phyloP scores from a whole-genome alignment of 2,329 filamentous ascomycete species.

The Fusarium sacchari region DNA sequence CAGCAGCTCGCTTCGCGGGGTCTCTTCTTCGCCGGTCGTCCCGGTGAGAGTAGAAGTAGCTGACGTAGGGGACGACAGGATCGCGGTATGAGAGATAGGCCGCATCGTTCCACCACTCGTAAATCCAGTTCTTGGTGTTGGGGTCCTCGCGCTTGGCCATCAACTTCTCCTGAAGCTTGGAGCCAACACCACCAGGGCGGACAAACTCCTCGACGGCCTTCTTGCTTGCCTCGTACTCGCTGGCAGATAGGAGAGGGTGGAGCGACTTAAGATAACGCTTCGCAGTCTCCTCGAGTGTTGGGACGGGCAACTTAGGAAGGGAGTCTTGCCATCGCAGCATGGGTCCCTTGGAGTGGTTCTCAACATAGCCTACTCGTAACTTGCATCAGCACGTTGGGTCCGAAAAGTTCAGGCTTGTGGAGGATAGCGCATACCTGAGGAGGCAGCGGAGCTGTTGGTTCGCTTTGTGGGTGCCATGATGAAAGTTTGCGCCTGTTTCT shows the following conservation, averaged over 20 bases:
- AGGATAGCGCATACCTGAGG: conserved; percentile 54
- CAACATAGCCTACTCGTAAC: conserved; percentile 72
- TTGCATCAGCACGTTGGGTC: conserved; percentile 27
- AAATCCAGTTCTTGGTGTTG: conserved; percentile 90
- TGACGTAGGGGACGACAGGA: conserved; percentile 96
- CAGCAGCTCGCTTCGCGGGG: conserved; percentile 91
- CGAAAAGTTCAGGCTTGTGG: background rate
- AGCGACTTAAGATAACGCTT: conserved; percentile 83
- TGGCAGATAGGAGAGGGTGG: conserved; percentile 74
- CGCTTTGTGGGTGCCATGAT: conserved; percentile 65
- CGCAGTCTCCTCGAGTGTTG: conserved; percentile 83
- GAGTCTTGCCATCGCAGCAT: conserved; percentile 90
- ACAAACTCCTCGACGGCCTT: conserved; percentile 90
- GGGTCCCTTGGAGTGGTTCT: conserved; percentile 80
- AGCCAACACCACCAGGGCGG: conserved; percentile 83
- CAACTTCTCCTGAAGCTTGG: conserved; percentile 88
- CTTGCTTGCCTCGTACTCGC: conserved; percentile 77
- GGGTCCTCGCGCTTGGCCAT: conserved; percentile 82
- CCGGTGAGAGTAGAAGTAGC: conserved; percentile 98
- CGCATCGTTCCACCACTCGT: conserved; percentile 97
- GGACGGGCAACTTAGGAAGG: conserved; percentile 81
- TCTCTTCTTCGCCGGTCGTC: conserved; percentile 90
- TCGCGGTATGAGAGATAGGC: conserved; percentile 95
- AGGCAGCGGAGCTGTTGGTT: conserved; percentile 65
- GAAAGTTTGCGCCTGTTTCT: conserved; percentile 36